Evolutionary conservation across 257 asterid species (phyloP).

Genomic region (Penstemon barbatus): DNA sequence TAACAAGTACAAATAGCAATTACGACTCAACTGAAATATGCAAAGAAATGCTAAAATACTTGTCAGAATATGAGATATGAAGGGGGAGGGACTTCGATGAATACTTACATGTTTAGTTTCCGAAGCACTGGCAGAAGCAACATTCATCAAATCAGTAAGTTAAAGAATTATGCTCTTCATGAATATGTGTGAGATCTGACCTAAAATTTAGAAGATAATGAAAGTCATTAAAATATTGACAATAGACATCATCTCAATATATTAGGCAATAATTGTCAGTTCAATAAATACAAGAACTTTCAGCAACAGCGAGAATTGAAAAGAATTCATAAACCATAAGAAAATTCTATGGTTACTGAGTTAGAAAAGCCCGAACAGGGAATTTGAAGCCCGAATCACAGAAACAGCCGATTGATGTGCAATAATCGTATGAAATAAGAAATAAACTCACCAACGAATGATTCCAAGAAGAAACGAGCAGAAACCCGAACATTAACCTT

Average conservation of each 20-base stretch:
- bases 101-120: constrained; percentile 61
- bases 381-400: too few relatives aligned
- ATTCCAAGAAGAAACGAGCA: too few relatives aligned
- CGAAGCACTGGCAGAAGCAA: constrained; percentile 40
- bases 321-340: too few relatives aligned
- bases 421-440: too few relatives aligned
- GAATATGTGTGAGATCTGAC: constrained; percentile 50
- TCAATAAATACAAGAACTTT: background rate
- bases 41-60: too few relatives aligned
- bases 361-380: too few relatives aligned
- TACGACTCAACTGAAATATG: too few relatives aligned
- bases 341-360: too few relatives aligned
- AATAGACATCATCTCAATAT: background rate
- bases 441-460: too few relatives aligned
- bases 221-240: constrained; percentile 21
- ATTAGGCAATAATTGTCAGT: constrained; percentile 18
- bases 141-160: constrained; percentile 71
- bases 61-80: background rate
- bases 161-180: constrained; percentile 70
- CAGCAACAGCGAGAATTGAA: too few relatives aligned
- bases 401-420: too few relatives aligned
- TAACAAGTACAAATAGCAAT: constrained; percentile 2
- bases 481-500: too few relatives aligned
- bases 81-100: constrained; percentile 21
- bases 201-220: constrained; percentile 35